Base-by-base conservation (phyloP, 768 basidiomycete genomes). In the Russula earlei region DNA sequence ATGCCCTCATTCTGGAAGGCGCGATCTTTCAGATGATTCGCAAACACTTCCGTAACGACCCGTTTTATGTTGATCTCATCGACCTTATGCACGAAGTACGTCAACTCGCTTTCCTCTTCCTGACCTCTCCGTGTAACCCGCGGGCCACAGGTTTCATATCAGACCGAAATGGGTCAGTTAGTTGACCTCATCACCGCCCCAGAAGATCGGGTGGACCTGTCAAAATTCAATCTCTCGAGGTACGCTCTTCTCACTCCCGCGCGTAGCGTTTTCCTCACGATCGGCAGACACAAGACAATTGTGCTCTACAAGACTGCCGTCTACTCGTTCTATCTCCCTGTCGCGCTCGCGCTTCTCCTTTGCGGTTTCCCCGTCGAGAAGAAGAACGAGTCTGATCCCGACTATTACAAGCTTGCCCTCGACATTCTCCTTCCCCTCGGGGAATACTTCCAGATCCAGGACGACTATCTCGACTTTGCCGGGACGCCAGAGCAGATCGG, bases 361-460 rank as follows among this genome's bases (percentile, higher is more conserved):
- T 79, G 77, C 63, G 74, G 75, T 48, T 77, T 91, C 51, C 81
- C 86, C 12, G 73, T 73, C 42, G 67, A 73, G 34, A 78, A 70
- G 67, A 66, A 72, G 65, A 70, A 70, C 65, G 70, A 72, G 68
- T 69, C 66, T 72, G 74, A 71, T 27, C 71, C 75, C 11, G 74
- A 76, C 46, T 80, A 85, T 4, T 95, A 89, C 75, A 78, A 83
- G 41, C 68, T 82, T 61, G 87, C 94, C 0, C 74, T 81, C 36
- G 77, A 80, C 43, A 93, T 99, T 68, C 81, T 98, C 40, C 72
- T 98, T 52, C 90, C 90, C 4, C 78, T 98, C 54, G 95, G 95
- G 46, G 93, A 96, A 70, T 99, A 98, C 73, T 98, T 98, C 83
- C 95, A 99, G 72, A 79, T 95, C 56, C 95, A 99, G 71, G 95